Percentiles rank a stretch among this genome's conserved stretches.
Evolutionary conservation across 352 stramenopile genomes (phyloP).

Genomic region (Globisporangium perplexum): DNA sequence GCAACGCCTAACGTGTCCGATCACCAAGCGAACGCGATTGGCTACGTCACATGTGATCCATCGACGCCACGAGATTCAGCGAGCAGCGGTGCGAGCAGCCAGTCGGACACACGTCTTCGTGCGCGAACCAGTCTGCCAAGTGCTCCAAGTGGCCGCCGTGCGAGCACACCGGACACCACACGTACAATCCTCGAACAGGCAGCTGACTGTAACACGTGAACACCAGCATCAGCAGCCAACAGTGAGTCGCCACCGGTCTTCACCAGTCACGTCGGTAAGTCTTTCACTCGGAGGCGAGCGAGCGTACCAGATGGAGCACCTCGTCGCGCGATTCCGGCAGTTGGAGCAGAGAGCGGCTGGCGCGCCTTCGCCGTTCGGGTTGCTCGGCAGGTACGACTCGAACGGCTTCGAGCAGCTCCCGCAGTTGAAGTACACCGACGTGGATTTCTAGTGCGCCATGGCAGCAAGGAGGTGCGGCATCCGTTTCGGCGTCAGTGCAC

Average conservation of each 20-base stretch:
- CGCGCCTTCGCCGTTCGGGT: conserved; percentile 16
- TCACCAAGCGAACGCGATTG: not conserved
- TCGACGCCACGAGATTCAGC: conserved; percentile 28
- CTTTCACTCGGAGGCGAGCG: not conserved
- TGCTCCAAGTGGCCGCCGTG: conserved; percentile 86
- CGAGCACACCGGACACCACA: conserved; percentile 90
- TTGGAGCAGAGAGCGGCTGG: conserved; percentile 49
- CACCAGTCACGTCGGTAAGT: no score
- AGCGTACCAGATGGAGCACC: conserved; percentile 83
- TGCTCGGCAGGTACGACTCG: conserved; percentile 32
- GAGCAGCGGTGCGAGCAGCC: conserved; percentile 70
- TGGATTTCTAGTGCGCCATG: conserved; percentile 62
- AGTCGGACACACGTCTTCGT: conserved; percentile 64
- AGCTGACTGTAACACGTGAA: conserved; percentile 42
- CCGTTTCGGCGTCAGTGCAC: not conserved
- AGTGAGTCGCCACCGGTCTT: not conserved
- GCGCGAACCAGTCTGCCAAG: conserved; percentile 74
- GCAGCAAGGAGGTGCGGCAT: conserved; percentile 6
- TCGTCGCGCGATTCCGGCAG: conserved; percentile 68
- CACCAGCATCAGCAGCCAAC: not conserved
- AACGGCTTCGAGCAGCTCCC: conserved; percentile 69
- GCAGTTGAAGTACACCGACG: conserved; percentile 84
- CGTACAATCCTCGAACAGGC: conserved; percentile 83
- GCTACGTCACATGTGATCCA: conserved; percentile 8
- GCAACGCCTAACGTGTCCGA: not conserved